Conservation (phyloP, 345 rosid species). For the Rhodomyrtus tomentosa region DNA sequence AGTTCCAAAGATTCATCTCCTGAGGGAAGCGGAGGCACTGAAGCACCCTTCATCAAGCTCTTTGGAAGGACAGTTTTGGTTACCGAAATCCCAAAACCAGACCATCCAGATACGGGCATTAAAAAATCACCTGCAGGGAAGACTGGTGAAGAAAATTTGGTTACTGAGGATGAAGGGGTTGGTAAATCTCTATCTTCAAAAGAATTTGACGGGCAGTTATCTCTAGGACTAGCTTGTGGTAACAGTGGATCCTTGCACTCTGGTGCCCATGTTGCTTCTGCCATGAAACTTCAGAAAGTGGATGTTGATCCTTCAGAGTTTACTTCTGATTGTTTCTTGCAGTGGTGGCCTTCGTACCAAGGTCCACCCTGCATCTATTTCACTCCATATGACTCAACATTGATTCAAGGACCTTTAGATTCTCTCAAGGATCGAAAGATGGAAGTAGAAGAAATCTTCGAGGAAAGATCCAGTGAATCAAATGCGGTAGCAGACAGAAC, state of each 20-base stretch:
- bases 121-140: background rate
- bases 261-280: background rate
- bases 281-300: constrained; percentile 3
- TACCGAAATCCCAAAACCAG: constrained; percentile 12
- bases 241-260: background rate
- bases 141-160: background rate
- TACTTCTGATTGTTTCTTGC: constrained; percentile 1
- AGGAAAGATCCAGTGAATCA: constrained; percentile 22
- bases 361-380: constrained; percentile 4
- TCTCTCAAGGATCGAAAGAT: background rate
- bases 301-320: background rate
- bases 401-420: background rate
- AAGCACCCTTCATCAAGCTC: constrained; percentile 32
- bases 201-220: constrained; percentile 17
- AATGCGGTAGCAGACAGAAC: background rate
- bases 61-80: constrained; percentile 55
- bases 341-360: constrained; percentile 5
- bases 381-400: constrained; percentile 3
- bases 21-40: constrained; percentile 1
- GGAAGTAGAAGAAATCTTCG: constrained; percentile 22
- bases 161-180: background rate
- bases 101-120: constrained; percentile 1
- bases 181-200: constrained; percentile 2
- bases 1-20: constrained; percentile 3
- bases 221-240: constrained; percentile 18